Evolutionary conservation across 768 basidiomycete species (phyloP).

Genomic region (Psilocybe cubensis): DNA sequence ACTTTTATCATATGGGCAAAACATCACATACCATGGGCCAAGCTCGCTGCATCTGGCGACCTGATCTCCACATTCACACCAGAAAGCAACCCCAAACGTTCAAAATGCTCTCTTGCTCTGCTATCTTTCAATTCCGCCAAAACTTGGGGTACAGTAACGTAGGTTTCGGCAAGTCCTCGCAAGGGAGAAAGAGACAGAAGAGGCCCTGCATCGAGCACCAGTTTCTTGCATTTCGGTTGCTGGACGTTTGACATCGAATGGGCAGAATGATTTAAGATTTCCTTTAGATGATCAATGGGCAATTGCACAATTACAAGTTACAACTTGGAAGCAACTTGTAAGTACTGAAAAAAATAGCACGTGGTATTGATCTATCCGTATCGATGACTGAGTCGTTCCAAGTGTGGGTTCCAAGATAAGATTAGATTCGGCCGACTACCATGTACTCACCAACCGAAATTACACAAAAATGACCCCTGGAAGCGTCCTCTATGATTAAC

Average conservation of each 20-base stretch:
- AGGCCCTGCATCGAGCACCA: conserved; percentile 94
- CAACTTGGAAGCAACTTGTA: no score
- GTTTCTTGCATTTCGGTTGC: conserved; percentile 63
- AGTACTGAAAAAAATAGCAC: conserved; percentile 19
- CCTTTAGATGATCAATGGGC: no score
- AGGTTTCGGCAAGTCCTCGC: conserved; percentile 85
- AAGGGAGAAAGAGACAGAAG: conserved; percentile 88
- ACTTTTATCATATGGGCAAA: background rate
- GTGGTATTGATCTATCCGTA: conserved; percentile 1
- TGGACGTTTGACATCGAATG: conserved; percentile 23
- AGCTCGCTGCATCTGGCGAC: conserved; percentile 68
- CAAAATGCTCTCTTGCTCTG: conserved; percentile 85
- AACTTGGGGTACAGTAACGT: conserved; percentile 89
- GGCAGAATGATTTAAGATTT: background rate
- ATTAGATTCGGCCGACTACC: conserved; percentile 30
- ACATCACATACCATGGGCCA: conserved; percentile 58
- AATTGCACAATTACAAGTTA: no score
- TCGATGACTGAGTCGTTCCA: conserved; percentile 4
- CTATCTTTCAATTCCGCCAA: conserved; percentile 89
- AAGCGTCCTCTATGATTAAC: background rate
- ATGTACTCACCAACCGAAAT: conserved; percentile 6
- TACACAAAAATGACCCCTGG: conserved; percentile 10
- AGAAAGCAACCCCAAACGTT: conserved; percentile 72
- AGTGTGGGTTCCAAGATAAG: conserved; percentile 14
- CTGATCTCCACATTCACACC: conserved; percentile 77